These are phyloP conservation scores for Asterochloris erici DNA, from an alignment of 139 green algal species.

Conservation along the genomic window DNA sequence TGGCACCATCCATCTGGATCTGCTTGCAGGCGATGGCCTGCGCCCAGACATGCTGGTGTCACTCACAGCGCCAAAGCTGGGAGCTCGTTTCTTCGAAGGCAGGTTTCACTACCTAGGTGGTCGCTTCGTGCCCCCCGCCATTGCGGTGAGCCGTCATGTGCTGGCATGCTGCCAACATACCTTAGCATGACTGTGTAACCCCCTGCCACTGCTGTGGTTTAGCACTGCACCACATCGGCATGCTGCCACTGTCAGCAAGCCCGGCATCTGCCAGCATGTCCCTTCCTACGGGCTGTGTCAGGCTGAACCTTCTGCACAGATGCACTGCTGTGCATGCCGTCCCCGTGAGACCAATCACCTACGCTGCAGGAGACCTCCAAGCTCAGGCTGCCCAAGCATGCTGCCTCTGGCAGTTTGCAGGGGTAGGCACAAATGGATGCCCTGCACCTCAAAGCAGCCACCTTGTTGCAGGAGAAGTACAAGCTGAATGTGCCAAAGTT, in stretches of 20 bases:
- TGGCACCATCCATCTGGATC: too few species aligned
- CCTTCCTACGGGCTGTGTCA: neutral
- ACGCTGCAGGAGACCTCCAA: neutral
- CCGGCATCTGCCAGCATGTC: neutral
- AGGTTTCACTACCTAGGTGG: constrained; percentile 92
- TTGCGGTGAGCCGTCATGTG: constrained; percentile 29
- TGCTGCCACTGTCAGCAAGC: neutral
- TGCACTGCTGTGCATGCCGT: neutral
- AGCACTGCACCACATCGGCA: neutral
- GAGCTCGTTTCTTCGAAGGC: constrained; percentile 72
- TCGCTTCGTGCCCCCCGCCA: constrained; percentile 86
- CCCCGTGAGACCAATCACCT: neutral
- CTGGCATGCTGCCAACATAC: neutral
- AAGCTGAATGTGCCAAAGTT: constrained; percentile 74
- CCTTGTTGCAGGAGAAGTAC: constrained; percentile 58
- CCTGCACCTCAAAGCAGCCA: neutral
- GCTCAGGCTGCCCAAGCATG: neutral
- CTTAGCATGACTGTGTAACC: neutral
- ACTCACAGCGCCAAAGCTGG: constrained; percentile 92
- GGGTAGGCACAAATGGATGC: neutral
- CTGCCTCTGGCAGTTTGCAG: neutral
- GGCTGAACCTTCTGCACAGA: neutral
- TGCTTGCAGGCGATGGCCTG: constrained; percentile 35
- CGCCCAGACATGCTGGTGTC: constrained; percentile 88
- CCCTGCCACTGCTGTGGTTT: neutral